Conservation (phyloP, 2,329 filamentous ascomycete species). For the Nothophaeocryptopus gaeumannii region DNA sequence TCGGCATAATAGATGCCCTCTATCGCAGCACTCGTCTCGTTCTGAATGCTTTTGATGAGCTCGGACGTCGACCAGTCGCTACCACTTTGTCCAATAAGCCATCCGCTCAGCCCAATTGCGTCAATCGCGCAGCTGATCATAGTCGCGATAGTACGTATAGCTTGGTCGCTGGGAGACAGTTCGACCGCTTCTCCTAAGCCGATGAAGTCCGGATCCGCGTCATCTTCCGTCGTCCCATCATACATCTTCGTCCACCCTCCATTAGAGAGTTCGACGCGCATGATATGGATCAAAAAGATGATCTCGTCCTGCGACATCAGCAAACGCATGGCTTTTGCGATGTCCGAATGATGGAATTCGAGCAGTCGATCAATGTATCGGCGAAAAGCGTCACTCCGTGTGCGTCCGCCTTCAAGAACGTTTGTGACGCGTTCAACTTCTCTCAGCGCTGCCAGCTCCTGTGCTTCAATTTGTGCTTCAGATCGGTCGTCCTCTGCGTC, state of each 20-base stretch:
- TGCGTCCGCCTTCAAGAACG: constrained; percentile 62
- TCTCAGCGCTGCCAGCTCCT: constrained; percentile 41
- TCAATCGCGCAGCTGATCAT: constrained; percentile 72
- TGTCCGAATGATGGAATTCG: constrained; percentile 58
- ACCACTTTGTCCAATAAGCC: constrained; percentile 61
- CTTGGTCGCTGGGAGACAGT: constrained; percentile 60
- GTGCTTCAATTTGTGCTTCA: constrained; percentile 34
- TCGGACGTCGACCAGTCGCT: constrained; percentile 12
- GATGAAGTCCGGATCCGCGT: constrained; percentile 55
- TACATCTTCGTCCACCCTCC: constrained; percentile 75
- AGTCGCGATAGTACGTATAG: constrained; percentile 68
- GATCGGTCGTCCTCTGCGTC: constrained; percentile 19
- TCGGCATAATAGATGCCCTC: constrained; percentile 14
- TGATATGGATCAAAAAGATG: constrained; percentile 67
- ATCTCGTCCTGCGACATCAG: constrained; percentile 63
- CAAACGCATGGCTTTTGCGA: constrained; percentile 60
- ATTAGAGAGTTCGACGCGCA: constrained; percentile 69
- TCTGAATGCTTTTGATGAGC: constrained; percentile 12
- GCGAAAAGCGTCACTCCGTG: constrained; percentile 63
- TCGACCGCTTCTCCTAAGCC: constrained; percentile 57
- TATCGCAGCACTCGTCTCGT: constrained; percentile 14
- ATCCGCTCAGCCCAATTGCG: constrained; percentile 70
- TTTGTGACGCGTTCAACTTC: constrained; percentile 68
- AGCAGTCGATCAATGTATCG: constrained; percentile 68
- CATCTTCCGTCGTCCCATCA: constrained; percentile 53